phyloP scores from a whole-genome alignment of 768 basidiomycete genomes.

The Podaxis pistillaris region DNA sequence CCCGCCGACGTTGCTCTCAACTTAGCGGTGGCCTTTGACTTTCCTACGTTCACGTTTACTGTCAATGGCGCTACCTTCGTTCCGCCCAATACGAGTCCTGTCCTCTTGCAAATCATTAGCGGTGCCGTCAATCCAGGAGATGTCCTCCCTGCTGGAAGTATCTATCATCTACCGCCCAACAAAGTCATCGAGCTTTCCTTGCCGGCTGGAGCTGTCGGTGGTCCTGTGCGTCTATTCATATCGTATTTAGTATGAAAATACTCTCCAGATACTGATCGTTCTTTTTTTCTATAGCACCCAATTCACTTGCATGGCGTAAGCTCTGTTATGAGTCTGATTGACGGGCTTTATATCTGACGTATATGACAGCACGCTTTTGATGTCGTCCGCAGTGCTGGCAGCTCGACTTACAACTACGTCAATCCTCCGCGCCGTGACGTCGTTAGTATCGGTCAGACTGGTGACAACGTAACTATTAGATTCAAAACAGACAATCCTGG shows the following conservation, averaged over 20 bases:
- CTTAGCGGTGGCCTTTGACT: neutral
- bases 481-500: slow-evolving; percentile 53
- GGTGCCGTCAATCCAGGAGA: slow-evolving; percentile 45
- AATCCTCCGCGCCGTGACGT: slow-evolving; percentile 41
- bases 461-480: slow-evolving; percentile 43
- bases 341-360: neutral
- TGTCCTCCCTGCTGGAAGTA: slow-evolving; percentile 46
- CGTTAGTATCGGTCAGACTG: slow-evolving; percentile 29
- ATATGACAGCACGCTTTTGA: slow-evolving; percentile 39
- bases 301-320: slow-evolving; percentile 39
- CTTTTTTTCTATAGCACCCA: slow-evolving; percentile 24
- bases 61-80: slow-evolving; percentile 31
- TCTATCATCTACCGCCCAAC: slow-evolving; percentile 48
- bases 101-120: slow-evolving; percentile 58
- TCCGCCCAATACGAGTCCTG: slow-evolving; percentile 41
- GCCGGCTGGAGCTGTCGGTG: slow-evolving; percentile 33
- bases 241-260: too few relatives aligned
- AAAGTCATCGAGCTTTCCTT: slow-evolving; percentile 34
- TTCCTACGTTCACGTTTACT: slow-evolving; percentile 11
- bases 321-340: neutral
- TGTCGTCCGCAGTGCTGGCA: slow-evolving; percentile 40
- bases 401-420: slow-evolving; percentile 35
- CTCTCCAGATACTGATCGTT: too few relatives aligned
- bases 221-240: slow-evolving; percentile 17
- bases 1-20: neutral